Conservation (phyloP, 2,329 filamentous ascomycete genomes). For the Aspergillus tubingensis region DNA sequence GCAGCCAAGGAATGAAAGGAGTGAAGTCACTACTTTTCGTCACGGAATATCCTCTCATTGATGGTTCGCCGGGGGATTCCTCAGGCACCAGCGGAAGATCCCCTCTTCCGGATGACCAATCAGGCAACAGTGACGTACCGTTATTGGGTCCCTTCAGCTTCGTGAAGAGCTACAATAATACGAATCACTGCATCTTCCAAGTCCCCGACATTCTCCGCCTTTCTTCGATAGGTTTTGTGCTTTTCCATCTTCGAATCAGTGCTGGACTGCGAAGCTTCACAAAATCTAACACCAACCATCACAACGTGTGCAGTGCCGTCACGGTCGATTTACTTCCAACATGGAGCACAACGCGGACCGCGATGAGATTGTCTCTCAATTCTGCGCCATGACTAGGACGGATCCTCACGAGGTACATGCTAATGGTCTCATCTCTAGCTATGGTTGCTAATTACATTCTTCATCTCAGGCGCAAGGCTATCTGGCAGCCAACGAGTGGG, state of each 20-base stretch:
- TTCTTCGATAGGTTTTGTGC: background rate
- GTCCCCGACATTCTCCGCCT: background rate
- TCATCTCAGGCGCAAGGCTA: conserved; percentile 64
- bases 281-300: background rate
- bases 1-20: background rate
- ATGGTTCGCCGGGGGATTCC: conserved; percentile 10
- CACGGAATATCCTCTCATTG: background rate
- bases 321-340: conserved; percentile 15
- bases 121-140: conserved; percentile 42
- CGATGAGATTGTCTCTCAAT: conserved; percentile 53
- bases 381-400: conserved; percentile 59
- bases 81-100: conserved; percentile 28
- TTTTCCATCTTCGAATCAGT: background rate
- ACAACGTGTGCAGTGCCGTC: background rate
- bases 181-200: background rate
- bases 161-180: conserved; percentile 1
- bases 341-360: conserved; percentile 42
- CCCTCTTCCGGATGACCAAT: conserved; percentile 38
- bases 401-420: conserved; percentile 50
- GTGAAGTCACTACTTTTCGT: background rate
- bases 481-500: conserved; percentile 66
- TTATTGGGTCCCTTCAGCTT: conserved; percentile 9
- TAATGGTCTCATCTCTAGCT: background rate
- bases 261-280: background rate
- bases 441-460: conserved; percentile 1